phyloP scores from a whole-genome alignment of 2,329 filamentous ascomycete genomes.

The Colletotrichum higginsianum region DNA sequence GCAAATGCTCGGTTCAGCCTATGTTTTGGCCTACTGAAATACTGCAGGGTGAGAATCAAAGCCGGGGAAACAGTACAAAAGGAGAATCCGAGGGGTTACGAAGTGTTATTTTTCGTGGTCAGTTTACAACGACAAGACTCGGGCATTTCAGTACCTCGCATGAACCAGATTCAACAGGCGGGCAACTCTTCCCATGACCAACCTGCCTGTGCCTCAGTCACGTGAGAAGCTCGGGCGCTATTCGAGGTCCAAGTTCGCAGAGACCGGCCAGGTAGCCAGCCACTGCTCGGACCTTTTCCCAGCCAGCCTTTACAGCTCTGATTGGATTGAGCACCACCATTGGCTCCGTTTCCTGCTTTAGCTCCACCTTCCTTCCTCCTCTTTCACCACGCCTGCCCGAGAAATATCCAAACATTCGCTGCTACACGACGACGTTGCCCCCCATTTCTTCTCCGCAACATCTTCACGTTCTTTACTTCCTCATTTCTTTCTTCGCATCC shows the following conservation, averaged over 20 bases:
- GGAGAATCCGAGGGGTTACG: too few species aligned
- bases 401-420: constrained; percentile 40
- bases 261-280: not conserved
- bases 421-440: constrained; percentile 4
- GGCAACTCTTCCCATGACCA: constrained; percentile 7
- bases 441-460: constrained; percentile 18
- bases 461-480: constrained; percentile 29
- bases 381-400: constrained; percentile 29
- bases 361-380: constrained; percentile 37
- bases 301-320: constrained; percentile 26
- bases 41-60: not conserved
- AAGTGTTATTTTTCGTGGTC: not conserved
- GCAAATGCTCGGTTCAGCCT: constrained; percentile 6
- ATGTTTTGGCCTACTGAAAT: not conserved
- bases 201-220: not conserved
- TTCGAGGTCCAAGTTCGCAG: not conserved
- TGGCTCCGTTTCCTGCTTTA: constrained; percentile 28
- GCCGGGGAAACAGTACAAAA: too few species aligned
- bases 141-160: constrained; percentile 14
- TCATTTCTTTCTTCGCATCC: constrained; percentile 15
- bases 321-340: constrained; percentile 37
- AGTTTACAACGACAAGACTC: not conserved
- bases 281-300: constrained; percentile 19
- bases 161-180: not conserved
- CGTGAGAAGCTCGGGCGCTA: constrained; percentile 5